phyloP scores from a whole-genome alignment of 148 eudicot genomes.

The Silene uniflora region DNA sequence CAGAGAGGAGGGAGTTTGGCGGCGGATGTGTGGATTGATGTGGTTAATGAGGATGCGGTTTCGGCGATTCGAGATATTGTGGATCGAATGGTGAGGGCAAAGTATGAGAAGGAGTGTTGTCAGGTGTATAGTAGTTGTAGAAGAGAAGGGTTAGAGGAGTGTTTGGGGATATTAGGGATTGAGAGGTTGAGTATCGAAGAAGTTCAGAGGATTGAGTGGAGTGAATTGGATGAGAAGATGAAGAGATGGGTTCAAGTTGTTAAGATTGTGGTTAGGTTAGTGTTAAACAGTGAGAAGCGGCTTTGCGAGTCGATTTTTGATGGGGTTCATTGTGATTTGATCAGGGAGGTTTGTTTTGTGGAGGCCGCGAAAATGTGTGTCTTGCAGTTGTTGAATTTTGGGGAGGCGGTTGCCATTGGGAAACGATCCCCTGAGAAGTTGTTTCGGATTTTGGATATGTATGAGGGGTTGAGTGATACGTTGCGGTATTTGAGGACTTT shows the following conservation, averaged over 20 bases:
- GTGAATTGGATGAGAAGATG: conserved; percentile 66
- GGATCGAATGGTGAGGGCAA: conserved; percentile 72
- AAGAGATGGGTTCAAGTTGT: conserved; percentile 73
- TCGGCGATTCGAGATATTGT: conserved; percentile 62
- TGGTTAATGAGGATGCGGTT: conserved; percentile 50
- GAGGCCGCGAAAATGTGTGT: conserved; percentile 73
- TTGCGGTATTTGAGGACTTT: conserved; percentile 49
- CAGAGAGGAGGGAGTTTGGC: conserved; percentile 62
- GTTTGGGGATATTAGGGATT: conserved; percentile 53
- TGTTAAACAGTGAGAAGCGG: conserved; percentile 56
- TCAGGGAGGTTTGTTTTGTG: conserved; percentile 71
- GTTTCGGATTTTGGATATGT: conserved; percentile 85
- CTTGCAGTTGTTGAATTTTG: conserved; percentile 77
- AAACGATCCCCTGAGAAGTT: conserved; percentile 75
- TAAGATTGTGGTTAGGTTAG: conserved; percentile 58
- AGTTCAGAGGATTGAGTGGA: conserved; percentile 80
- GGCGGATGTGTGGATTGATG: conserved; percentile 53
- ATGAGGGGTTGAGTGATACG: conserved; percentile 62
- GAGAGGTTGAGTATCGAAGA: conserved; percentile 84
- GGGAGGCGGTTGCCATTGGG: conserved; percentile 76
- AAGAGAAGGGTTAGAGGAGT: conserved; percentile 63
- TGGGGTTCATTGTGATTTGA: conserved; percentile 38
- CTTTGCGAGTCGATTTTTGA: conserved; percentile 68
- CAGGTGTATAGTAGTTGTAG: conserved; percentile 69
- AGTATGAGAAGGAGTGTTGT: conserved; percentile 86